A percentile compares a stretch with the other conserved stretches of the same genome.
phyloP scores from a whole-genome alignment of 2,329 filamentous ascomycete species.

The Emericellopsis atlantica region DNA sequence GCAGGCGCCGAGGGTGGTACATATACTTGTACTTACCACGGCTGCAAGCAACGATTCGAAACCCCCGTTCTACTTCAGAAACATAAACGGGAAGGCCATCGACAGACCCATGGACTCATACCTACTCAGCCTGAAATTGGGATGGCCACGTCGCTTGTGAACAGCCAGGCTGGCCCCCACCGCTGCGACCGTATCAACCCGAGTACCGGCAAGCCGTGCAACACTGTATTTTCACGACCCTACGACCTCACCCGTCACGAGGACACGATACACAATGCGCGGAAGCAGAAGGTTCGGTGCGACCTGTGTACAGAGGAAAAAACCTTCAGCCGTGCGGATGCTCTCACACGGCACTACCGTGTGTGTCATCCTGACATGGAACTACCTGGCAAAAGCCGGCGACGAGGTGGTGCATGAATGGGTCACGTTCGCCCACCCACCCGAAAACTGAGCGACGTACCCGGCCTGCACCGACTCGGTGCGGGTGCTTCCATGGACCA shows the following conservation, averaged over 20 bases:
- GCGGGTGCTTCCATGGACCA: too few relatives aligned
- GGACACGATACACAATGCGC: slow-evolving; percentile 90
- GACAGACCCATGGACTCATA: slow-evolving; percentile 47
- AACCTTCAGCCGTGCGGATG: slow-evolving; percentile 91
- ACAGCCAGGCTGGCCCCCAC: slow-evolving; percentile 87
- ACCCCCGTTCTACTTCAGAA: slow-evolving; percentile 79
- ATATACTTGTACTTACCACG: slow-evolving; percentile 93
- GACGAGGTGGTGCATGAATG: slow-evolving; percentile 12
- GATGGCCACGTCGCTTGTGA: slow-evolving; percentile 46
- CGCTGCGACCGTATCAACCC: slow-evolving; percentile 89
- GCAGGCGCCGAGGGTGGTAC: slow-evolving; percentile 70
- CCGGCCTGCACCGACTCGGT: too few relatives aligned
- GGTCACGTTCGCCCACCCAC: not conserved
- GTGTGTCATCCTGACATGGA: slow-evolving; percentile 87
- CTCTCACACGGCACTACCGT: slow-evolving; percentile 84
- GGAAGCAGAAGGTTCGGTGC: slow-evolving; percentile 90
- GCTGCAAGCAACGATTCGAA: slow-evolving; percentile 79
- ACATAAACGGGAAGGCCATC: slow-evolving; percentile 89
- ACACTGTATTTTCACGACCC: slow-evolving; percentile 84
- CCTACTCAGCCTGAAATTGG: slow-evolving; percentile 15
- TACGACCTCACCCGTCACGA: slow-evolving; percentile 96
- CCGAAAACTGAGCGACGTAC: too few relatives aligned
- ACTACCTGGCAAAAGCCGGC: slow-evolving; percentile 53
- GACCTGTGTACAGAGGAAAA: slow-evolving; percentile 91
- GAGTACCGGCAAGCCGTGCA: slow-evolving; percentile 88